Percentiles rank a stretch among this genome's conserved stretches.
Evolutionary conservation across 2,329 filamentous ascomycete species (phyloP).

Genomic region (Aspergillus ochraceoroseus): DNA sequence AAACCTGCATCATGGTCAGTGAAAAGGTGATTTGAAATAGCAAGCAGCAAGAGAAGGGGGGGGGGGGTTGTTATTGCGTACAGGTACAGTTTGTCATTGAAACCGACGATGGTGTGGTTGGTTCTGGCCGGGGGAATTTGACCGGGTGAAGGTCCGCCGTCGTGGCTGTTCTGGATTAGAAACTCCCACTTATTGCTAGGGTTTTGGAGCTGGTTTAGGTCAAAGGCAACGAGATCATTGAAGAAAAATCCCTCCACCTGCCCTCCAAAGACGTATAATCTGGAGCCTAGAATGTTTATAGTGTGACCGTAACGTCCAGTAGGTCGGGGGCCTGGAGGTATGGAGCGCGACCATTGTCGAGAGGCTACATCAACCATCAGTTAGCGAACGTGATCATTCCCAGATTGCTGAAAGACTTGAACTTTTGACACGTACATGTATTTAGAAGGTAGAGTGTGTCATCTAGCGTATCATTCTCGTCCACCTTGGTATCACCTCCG

Average conservation of each 20-base stretch:
- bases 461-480: constrained; percentile 84
- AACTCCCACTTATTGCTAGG: constrained; percentile 92
- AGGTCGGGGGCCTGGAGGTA: constrained; percentile 79
- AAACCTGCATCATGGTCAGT: constrained; percentile 57
- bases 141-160: constrained; percentile 52
- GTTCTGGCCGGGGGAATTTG: constrained; percentile 81
- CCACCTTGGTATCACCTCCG: constrained; percentile 95
- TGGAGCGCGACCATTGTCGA: constrained; percentile 92
- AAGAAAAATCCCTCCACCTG: constrained; percentile 98
- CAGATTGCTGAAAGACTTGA: not conserved
- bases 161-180: constrained; percentile 68
- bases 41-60: too few species aligned
- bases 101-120: constrained; percentile 89
- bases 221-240: constrained; percentile 93
- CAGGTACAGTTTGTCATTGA: constrained; percentile 89
- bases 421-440: constrained; percentile 66
- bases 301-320: constrained; percentile 93
- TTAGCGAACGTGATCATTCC: constrained; percentile 16
- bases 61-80: too few species aligned
- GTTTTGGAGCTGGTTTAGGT: constrained; percentile 88
- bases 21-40: not conserved
- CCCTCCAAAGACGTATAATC: constrained; percentile 95
- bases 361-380: constrained; percentile 60
- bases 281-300: constrained; percentile 91
- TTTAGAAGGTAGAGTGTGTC: constrained; percentile 96